Evolutionary conservation across 345 rosid species (phyloP).

Genomic region (Ceriops zippeliana): DNA sequence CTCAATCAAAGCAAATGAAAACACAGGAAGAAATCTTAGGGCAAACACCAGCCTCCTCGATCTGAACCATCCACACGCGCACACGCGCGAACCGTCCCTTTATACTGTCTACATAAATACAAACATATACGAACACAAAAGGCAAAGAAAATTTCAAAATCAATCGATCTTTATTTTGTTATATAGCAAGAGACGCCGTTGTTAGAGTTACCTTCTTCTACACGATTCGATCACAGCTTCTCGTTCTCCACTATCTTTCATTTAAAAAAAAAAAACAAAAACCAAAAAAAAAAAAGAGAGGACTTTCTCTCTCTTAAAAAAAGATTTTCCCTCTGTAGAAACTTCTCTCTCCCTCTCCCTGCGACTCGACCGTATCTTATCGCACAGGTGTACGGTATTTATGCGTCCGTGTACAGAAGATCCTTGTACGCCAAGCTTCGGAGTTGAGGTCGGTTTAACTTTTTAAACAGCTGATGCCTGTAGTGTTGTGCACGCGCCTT

Average conservation of each 20-base stretch:
- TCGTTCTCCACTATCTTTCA: slow-evolving; percentile 9
- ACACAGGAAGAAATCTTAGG: background rate
- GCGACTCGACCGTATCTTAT: slow-evolving; percentile 19
- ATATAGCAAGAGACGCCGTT: background rate
- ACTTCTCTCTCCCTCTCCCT: background rate
- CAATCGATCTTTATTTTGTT: background rate
- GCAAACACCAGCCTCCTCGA: slow-evolving; percentile 14
- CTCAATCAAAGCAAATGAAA: slow-evolving; percentile 2
- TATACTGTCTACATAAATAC: background rate
- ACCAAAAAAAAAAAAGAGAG: background rate
- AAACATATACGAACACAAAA: background rate
- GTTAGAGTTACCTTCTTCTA: slow-evolving; percentile 1
- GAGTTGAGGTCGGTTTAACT: background rate
- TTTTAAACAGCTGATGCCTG: background rate
- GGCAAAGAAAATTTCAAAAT: background rate
- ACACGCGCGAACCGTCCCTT: background rate
- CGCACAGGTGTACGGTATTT: slow-evolving; percentile 34
- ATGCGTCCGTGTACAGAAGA: slow-evolving; percentile 19
- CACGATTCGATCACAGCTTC: slow-evolving; percentile 12
- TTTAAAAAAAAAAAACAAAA: background rate
- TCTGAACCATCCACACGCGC: slow-evolving; percentile 8
- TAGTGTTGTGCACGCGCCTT: background rate
- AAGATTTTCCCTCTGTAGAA: slow-evolving; percentile 19
- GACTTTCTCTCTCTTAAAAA: slow-evolving; percentile 18
- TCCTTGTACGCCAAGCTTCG: slow-evolving; percentile 14